These are phyloP conservation scores for Symbiotaphrina buchneri DNA, from an alignment of 495 filamentous ascomycete species.

Conservation along the genomic window DNA sequence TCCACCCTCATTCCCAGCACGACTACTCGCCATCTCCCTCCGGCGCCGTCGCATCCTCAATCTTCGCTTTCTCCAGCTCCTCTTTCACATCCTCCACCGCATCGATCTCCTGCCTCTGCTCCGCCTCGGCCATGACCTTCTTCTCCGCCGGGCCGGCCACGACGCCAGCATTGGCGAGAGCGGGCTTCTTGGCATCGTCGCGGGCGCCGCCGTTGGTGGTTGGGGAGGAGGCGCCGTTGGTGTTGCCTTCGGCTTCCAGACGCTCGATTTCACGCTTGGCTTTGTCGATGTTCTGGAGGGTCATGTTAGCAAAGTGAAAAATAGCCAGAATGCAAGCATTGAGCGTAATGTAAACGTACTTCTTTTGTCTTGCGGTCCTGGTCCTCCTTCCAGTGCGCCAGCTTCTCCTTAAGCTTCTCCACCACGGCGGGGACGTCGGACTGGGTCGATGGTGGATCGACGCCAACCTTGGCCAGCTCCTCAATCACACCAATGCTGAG, in stretches of 20 bases:
- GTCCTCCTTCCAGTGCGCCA: conserved; percentile 81
- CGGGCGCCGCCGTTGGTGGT: conserved; percentile 12
- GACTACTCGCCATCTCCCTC: too few relatives aligned
- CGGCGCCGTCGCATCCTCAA: too few relatives aligned
- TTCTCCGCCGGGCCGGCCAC: too few relatives aligned
- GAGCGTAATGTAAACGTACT: conserved; percentile 38
- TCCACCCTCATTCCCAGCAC: too few relatives aligned
- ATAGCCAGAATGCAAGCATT: background rate
- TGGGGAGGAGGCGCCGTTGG: background rate
- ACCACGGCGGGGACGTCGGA: conserved; percentile 51
- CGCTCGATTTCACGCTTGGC: conserved; percentile 44
- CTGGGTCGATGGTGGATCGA: conserved; percentile 71
- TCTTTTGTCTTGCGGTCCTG: conserved; percentile 80
- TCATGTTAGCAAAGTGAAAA: conserved; percentile 3
- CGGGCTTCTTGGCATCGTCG: conserved; percentile 34
- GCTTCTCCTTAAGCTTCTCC: conserved; percentile 81
- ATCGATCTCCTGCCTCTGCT: conserved; percentile 33
- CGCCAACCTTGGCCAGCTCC: conserved; percentile 58
- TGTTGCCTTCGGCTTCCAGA: conserved; percentile 25
- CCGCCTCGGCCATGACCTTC: conserved; percentile 24
- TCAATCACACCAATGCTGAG: conserved; percentile 77
- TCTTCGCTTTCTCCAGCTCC: conserved; percentile 31
- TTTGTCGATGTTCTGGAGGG: conserved; percentile 43
- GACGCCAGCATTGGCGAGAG: conserved; percentile 21
- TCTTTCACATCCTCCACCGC: conserved; percentile 29